A percentile compares a stretch with the other conserved stretches of the same genome.
Evolutionary conservation across 1,284 basidiomycete genomes (phyloP).

Genomic region (Melampsora abietis-canadensis): DNA sequence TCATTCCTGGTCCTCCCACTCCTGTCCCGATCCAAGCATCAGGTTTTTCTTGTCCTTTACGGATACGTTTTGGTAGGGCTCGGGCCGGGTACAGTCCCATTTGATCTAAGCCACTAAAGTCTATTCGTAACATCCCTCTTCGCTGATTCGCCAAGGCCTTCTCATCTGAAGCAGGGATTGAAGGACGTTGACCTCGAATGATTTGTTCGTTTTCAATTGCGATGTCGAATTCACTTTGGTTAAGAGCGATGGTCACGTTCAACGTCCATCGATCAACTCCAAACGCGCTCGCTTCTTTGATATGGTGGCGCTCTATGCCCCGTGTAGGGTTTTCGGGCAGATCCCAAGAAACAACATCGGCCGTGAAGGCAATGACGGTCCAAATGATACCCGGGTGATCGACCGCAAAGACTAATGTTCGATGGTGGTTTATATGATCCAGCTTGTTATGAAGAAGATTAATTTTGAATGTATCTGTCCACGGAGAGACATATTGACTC

Average conservation of each 20-base stretch:
- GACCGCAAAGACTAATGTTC: slow-evolving; percentile 69
- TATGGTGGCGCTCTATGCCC: slow-evolving; percentile 71
- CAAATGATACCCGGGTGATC: slow-evolving; percentile 82
- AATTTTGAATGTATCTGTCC: slow-evolving; percentile 62
- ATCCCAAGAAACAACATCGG: slow-evolving; percentile 81
- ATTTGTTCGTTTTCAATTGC: slow-evolving; percentile 48
- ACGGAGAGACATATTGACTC: slow-evolving; percentile 59
- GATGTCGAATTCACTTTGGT: slow-evolving; percentile 48
- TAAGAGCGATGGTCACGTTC: slow-evolving; percentile 67
- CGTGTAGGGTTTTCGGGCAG: slow-evolving; percentile 61
- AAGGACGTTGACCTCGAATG: slow-evolving; percentile 15
- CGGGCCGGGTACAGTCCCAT: slow-evolving; percentile 34
- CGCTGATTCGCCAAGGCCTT: slow-evolving; percentile 27
- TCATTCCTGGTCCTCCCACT: slow-evolving; percentile 11
- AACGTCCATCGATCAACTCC: slow-evolving; percentile 69
- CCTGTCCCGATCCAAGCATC: no score
- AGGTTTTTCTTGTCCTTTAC: background rate
- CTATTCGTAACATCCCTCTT: slow-evolving; percentile 17
- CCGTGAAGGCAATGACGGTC: slow-evolving; percentile 89
- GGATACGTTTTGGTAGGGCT: slow-evolving; percentile 15
- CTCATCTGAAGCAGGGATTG: slow-evolving; percentile 46
- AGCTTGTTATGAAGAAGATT: slow-evolving; percentile 63
- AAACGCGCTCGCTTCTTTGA: slow-evolving; percentile 84
- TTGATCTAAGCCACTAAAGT: slow-evolving; percentile 38
- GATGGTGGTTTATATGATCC: slow-evolving; percentile 63